Percentiles rank a stretch among this genome's conserved stretches.
These are phyloP conservation scores for Bipolaris victoriae DNA, from an alignment of 2,329 filamentous ascomycete genomes.

Conservation along the genomic window DNA sequence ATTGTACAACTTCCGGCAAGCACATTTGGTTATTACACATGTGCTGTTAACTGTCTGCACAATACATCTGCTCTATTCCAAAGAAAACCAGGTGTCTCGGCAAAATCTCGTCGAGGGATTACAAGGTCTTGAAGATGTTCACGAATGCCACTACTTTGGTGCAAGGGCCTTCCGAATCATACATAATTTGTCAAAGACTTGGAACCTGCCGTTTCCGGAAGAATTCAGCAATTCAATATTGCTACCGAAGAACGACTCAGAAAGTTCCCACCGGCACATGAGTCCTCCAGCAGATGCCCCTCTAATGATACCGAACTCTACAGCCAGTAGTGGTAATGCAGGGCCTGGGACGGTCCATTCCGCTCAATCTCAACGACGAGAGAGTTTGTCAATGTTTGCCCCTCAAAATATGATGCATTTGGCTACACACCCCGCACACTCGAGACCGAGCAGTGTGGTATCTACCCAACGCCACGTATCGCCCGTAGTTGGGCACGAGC, in stretches of 20 bases:
- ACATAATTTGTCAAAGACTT: conserved; percentile 50
- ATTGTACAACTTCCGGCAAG: conserved; percentile 53
- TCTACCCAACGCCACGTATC: conserved; percentile 24
- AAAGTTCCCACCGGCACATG: conserved; percentile 17
- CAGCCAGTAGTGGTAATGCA: conserved; percentile 17
- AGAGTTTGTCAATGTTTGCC: conserved; percentile 43
- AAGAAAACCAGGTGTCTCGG: conserved; percentile 43
- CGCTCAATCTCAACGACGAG: conserved; percentile 23
- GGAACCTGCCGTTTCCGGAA: conserved; percentile 53
- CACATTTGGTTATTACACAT: conserved; percentile 49
- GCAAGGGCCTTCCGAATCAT: conserved; percentile 53
- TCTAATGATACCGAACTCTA: conserved; percentile 22
- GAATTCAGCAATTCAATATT: conserved; percentile 37
- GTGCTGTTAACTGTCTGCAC: conserved; percentile 52
- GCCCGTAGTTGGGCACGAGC: conserved; percentile 18
- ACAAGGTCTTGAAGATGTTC: conserved; percentile 52
- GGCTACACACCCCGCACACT: conserved; percentile 22
- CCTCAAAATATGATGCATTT: conserved; percentile 22
- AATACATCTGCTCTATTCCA: conserved; percentile 55
- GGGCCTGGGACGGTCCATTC: conserved; percentile 7
- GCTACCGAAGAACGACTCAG: conserved; percentile 26
- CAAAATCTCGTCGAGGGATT: conserved; percentile 51
- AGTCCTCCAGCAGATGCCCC: conserved; percentile 33
- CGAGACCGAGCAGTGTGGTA: conserved; percentile 24
- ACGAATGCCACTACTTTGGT: conserved; percentile 53